Conservation (phyloP, 139 green algal genomes). For the Nannochloris sp. region DNA sequence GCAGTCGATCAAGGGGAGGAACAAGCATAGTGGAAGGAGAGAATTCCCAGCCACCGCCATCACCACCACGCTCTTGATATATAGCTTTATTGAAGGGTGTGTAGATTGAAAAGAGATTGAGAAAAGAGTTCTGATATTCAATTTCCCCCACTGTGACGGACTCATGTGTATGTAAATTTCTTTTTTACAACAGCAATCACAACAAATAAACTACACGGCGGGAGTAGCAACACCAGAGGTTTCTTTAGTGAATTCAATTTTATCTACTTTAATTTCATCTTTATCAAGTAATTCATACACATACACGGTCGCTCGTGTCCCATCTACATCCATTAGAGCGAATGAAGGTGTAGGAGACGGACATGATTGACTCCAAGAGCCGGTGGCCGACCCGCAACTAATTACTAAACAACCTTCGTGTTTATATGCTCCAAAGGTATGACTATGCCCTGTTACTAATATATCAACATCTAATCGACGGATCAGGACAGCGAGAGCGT, state of each 20-base stretch:
- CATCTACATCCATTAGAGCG: constrained; percentile 94
- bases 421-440: constrained; percentile 44
- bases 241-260: constrained; percentile 69
- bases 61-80: no score
- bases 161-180: no score
- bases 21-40: no score
- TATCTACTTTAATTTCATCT: constrained; percentile 76
- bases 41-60: no score
- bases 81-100: no score
- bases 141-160: no score
- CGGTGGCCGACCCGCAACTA: constrained; percentile 90
- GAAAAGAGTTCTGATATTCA: no score
- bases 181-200: no score
- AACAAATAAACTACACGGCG: no score
- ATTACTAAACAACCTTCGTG: constrained; percentile 78
- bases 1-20: no score
- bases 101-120: no score
- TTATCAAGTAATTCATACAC: constrained; percentile 82
- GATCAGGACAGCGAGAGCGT: constrained; percentile 70
- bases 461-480: constrained; percentile 85
- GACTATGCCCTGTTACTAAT: constrained; percentile 76
- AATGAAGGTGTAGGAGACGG: constrained; percentile 65
- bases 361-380: constrained; percentile 60
- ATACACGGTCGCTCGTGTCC: constrained; percentile 77
- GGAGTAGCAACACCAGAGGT: no score